Percentiles rank a stretch among this genome's conserved stretches.
phyloP scores from a whole-genome alignment of 441 rosid species.

The Capsella rubella region DNA sequence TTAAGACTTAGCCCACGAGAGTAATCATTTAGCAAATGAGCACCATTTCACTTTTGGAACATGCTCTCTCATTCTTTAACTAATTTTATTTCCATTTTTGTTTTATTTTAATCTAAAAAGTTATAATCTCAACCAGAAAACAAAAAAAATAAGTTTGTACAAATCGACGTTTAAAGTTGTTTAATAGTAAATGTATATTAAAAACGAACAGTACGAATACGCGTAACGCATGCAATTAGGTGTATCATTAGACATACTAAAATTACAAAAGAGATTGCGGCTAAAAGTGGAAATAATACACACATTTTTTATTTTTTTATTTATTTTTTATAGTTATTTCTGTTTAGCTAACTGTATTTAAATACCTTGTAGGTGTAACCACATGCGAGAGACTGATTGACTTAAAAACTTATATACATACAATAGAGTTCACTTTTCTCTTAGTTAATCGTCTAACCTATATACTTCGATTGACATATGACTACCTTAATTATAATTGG shows the following conservation, averaged over 20 bases:
- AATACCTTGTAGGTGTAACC: constrained; percentile 19
- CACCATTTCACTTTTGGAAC: constrained; percentile 42
- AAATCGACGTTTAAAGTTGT: neutral
- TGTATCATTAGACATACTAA: constrained; percentile 31
- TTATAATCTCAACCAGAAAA: constrained; percentile 1
- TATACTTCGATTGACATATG: neutral
- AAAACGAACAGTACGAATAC: constrained; percentile 30
- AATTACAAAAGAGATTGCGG: constrained; percentile 37
- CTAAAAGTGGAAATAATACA: constrained; percentile 15
- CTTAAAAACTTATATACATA: neutral
- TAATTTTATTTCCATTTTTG: constrained; percentile 24
- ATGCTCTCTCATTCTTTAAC: constrained; percentile 32
- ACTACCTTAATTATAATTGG: neutral
- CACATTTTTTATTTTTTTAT: neutral
- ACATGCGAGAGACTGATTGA: constrained; percentile 23
- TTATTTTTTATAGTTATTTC: neutral
- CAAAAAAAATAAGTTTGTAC: neutral
- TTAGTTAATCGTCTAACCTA: neutral
- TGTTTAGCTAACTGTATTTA: constrained; percentile 33
- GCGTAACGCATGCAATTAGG: constrained; percentile 43
- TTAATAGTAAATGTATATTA: constrained; percentile 7
- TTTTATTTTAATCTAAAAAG: constrained; percentile 8
- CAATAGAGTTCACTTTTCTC: neutral
- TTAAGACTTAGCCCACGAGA: constrained; percentile 35
- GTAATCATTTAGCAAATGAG: constrained; percentile 45